A percentile compares a stretch with the other conserved stretches of the same genome.
phyloP scores from a whole-genome alignment of 176 grass and related monocot species.

The Stipa capillata region DNA sequence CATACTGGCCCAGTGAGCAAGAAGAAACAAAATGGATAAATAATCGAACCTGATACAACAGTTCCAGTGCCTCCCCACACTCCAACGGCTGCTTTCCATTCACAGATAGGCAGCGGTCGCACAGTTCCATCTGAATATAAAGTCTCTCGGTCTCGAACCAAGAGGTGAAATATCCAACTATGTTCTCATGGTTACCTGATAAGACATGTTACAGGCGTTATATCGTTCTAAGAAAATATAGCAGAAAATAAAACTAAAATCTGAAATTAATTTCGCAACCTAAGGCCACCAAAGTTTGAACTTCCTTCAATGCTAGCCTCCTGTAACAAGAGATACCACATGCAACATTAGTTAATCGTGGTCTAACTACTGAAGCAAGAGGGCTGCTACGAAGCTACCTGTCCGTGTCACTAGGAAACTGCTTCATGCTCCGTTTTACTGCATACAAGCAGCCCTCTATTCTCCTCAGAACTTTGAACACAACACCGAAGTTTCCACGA shows the following conservation, averaged over 20 bases:
- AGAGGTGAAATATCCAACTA: slow-evolving; percentile 88
- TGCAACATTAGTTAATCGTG: slow-evolving; percentile 8
- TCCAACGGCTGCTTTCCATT: slow-evolving; percentile 34
- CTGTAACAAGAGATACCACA: slow-evolving; percentile 45
- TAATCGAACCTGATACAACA: slow-evolving; percentile 73
- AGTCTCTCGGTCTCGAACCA: slow-evolving; percentile 93
- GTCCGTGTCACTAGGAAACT: slow-evolving; percentile 71
- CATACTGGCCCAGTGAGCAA: not conserved
- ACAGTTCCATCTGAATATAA: slow-evolving; percentile 97
- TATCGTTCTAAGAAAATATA: not conserved
- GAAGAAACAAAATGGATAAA: not conserved
- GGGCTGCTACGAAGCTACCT: slow-evolving; percentile 41
- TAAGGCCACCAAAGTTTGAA: slow-evolving; percentile 94
- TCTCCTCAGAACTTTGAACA: slow-evolving; percentile 94
- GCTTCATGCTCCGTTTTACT: slow-evolving; percentile 78
- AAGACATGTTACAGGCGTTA: slow-evolving; percentile 12
- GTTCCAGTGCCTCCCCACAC: slow-evolving; percentile 53
- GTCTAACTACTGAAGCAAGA: not conserved
- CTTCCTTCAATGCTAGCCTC: slow-evolving; percentile 83
- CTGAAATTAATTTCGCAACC: slow-evolving; percentile 24
- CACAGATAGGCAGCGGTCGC: slow-evolving; percentile 49
- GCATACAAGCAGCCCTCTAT: slow-evolving; percentile 96
- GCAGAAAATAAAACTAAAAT: slow-evolving; percentile 15
- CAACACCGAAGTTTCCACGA: slow-evolving; percentile 77
- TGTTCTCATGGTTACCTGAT: slow-evolving; percentile 82